Percentiles rank a stretch among this genome's conserved stretches.
phyloP scores from a whole-genome alignment of 305 asterid species.

The Fraxinus sp. region DNA sequence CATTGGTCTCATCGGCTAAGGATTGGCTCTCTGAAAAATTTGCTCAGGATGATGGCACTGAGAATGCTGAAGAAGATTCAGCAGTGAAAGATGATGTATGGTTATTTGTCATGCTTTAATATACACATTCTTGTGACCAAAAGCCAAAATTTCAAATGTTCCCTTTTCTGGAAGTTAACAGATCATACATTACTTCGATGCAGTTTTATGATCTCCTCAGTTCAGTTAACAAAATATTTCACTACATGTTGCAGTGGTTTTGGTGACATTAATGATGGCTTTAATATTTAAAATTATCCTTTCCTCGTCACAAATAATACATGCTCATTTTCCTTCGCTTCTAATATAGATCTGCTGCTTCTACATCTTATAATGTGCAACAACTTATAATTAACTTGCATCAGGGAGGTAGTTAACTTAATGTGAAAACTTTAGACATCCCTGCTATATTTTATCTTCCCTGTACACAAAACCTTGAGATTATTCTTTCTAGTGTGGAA shows the following conservation, averaged over 20 bases:
- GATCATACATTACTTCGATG: neutral
- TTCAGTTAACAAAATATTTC: conserved; percentile 8
- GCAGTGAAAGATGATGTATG: conserved; percentile 80
- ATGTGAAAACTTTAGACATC: neutral
- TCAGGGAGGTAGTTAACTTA: neutral
- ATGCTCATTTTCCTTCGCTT: neutral
- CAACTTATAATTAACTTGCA: neutral
- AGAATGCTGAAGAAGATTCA: conserved; percentile 51
- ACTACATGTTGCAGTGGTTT: conserved; percentile 2
- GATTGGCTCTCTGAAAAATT: conserved; percentile 95
- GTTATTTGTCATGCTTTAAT: conserved; percentile 2
- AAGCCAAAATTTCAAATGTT: neutral
- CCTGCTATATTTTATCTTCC: neutral
- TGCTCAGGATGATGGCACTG: conserved; percentile 63
- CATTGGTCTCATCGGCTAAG: conserved; percentile 87
- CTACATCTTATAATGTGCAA: neutral
- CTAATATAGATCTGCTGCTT: neutral
- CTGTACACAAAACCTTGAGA: neutral
- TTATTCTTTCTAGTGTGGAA: neutral
- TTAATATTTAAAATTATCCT: neutral
- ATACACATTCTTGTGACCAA: neutral
- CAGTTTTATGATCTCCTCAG: neutral
- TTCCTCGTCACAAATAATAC: neutral
- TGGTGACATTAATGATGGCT: conserved; percentile 14
- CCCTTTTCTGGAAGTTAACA: neutral